These are phyloP conservation scores for Scutellaria galericulata DNA, from an alignment of 257 asterid genomes.

Conservation along the genomic window DNA sequence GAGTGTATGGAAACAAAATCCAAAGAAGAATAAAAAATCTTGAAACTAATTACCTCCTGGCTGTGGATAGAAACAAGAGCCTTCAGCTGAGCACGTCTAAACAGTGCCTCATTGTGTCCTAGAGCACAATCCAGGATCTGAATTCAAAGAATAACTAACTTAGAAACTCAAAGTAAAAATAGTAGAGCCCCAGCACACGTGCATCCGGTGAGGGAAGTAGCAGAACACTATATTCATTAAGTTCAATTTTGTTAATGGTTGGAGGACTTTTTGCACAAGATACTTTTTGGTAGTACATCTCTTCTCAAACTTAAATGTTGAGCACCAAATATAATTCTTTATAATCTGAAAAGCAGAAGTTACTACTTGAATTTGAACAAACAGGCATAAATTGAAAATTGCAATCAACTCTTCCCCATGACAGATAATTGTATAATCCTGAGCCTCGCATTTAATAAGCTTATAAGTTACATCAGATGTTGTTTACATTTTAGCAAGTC, in stretches of 20 bases:
- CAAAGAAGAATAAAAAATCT: slow-evolving; percentile 9
- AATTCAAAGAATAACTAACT: slow-evolving; percentile 26
- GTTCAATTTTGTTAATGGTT: not conserved
- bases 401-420: too few species aligned
- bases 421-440: too few species aligned
- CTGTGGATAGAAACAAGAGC: slow-evolving; percentile 97
- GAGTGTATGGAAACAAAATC: slow-evolving; percentile 1
- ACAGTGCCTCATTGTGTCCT: slow-evolving; percentile 93
- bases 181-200: not conserved
- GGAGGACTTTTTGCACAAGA: not conserved
- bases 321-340: not conserved
- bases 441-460: too few species aligned
- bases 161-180: slow-evolving; percentile 7
- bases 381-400: too few species aligned
- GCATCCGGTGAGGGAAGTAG: not conserved
- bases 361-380: slow-evolving; percentile 2
- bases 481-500: not conserved
- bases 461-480: too few species aligned
- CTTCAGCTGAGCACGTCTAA: slow-evolving; percentile 98
- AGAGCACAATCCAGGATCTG: slow-evolving; percentile 88
- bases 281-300: not conserved
- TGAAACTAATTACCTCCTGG: slow-evolving; percentile 68
- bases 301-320: not conserved
- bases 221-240: not conserved
- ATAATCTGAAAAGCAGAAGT: not conserved